Conservation (phyloP, 1,139 yeast species). For the Hansenula anomala region DNA sequence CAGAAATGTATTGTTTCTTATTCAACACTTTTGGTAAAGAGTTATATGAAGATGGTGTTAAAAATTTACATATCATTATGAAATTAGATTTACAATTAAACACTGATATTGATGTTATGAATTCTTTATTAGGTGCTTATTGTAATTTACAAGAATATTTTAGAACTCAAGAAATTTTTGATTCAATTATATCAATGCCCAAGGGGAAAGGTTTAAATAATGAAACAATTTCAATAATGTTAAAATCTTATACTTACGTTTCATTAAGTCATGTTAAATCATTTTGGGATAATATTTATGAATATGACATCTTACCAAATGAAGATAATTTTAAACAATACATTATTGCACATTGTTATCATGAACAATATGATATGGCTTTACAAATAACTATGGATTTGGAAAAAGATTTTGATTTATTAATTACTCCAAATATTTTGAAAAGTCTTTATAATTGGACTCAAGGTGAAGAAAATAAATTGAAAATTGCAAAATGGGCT, state of each 20-base stretch:
- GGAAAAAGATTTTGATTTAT: slow-evolving; percentile 47
- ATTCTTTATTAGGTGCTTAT: slow-evolving; percentile 64
- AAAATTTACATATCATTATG: slow-evolving; percentile 58
- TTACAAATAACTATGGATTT: slow-evolving; percentile 45
- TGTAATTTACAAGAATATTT: slow-evolving; percentile 57
- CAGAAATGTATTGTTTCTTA: slow-evolving; percentile 56
- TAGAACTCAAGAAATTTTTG: slow-evolving; percentile 58
- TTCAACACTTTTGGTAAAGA: slow-evolving; percentile 57
- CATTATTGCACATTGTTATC: slow-evolving; percentile 69
- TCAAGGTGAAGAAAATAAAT: slow-evolving; percentile 42
- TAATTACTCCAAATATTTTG: slow-evolving; percentile 45
- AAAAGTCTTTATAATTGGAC: slow-evolving; percentile 61
- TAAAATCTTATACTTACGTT: slow-evolving; percentile 49
- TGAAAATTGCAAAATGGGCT: slow-evolving; percentile 52
- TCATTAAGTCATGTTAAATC: slow-evolving; percentile 52
- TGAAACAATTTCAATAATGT: slow-evolving; percentile 67
- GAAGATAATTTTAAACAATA: slow-evolving; percentile 57
- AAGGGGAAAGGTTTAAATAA: slow-evolving; percentile 54
- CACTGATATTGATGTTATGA: slow-evolving; percentile 54
- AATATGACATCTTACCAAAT: slow-evolving; percentile 49
- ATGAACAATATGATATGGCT: slow-evolving; percentile 59
- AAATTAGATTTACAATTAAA: slow-evolving; percentile 63
- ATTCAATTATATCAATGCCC: slow-evolving; percentile 50
- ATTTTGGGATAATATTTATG: slow-evolving; percentile 56
- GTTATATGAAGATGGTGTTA: slow-evolving; percentile 63